phyloP scores from a whole-genome alignment of 192 early-diverging fungal species.

The Rhizoclosmatium globosum region DNA sequence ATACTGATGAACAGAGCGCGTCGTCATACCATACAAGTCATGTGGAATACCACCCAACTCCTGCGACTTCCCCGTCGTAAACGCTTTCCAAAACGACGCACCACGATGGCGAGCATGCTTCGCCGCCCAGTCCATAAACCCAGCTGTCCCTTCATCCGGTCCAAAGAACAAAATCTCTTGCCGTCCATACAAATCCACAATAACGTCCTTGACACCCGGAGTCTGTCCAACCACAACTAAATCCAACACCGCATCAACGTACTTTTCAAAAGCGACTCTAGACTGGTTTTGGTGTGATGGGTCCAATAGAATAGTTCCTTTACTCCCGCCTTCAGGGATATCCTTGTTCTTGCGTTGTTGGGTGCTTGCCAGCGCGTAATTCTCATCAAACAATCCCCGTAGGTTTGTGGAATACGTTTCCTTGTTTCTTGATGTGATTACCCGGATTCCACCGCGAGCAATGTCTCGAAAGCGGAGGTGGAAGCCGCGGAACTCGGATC shows the following conservation, averaged over 20 bases:
- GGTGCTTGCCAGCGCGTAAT: conserved; percentile 94
- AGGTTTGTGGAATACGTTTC: conserved; percentile 98
- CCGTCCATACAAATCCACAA: conserved; percentile 89
- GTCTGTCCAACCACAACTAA: conserved; percentile 88
- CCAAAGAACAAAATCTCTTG: conserved; percentile 99
- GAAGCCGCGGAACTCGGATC: conserved; percentile 99
- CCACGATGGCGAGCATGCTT: conserved; percentile 87
- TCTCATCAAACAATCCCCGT: conserved; percentile 96
- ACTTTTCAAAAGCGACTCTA: conserved; percentile 96
- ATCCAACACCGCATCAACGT: conserved; percentile 94
- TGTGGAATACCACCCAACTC: conserved; percentile 94
- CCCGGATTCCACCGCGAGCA: conserved; percentile 97
- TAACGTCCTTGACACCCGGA: conserved; percentile 95
- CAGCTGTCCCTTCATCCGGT: conserved; percentile 98
- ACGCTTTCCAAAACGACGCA: conserved; percentile 98
- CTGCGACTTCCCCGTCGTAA: conserved; percentile 98
- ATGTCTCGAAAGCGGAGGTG: conserved; percentile 98
- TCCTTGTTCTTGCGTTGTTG: conserved; percentile 99
- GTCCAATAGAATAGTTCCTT: conserved; percentile 97
- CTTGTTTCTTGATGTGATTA: conserved; percentile 93
- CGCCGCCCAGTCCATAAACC: conserved; percentile 98
- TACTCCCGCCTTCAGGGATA: conserved; percentile 98
- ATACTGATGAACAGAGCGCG: conserved; percentile 98
- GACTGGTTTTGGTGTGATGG: conserved; percentile 92
- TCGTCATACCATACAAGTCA: conserved; percentile 98